These are phyloP conservation scores for Eimeria tenella DNA, from an alignment of 169 alveolate species.

Conservation along the genomic window DNA sequence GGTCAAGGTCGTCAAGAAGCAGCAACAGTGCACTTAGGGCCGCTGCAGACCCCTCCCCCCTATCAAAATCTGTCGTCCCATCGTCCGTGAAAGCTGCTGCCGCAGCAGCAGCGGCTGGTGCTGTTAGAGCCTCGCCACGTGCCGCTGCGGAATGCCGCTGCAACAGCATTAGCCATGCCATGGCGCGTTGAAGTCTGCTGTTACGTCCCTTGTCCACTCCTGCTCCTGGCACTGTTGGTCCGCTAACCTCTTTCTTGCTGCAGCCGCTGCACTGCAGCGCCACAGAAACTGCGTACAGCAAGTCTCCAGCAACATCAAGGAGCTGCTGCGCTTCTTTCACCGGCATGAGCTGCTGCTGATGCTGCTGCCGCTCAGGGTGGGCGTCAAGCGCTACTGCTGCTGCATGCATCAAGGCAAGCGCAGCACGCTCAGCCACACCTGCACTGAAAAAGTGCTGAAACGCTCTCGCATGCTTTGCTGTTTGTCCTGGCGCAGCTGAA, in stretches of 20 bases:
- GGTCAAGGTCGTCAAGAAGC: slow-evolving; percentile 58
- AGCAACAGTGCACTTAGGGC: slow-evolving; percentile 71
- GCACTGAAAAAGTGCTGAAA: slow-evolving; percentile 37
- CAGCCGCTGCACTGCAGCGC: slow-evolving; percentile 31
- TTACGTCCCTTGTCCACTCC: neutral
- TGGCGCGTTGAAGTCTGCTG: slow-evolving; percentile 39
- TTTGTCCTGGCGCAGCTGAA: slow-evolving; percentile 52
- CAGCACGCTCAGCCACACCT: slow-evolving; percentile 52
- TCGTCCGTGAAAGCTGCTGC: neutral
- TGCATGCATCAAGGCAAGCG: slow-evolving; percentile 52
- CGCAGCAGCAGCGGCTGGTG: slow-evolving; percentile 8
- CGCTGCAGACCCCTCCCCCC: slow-evolving; percentile 75
- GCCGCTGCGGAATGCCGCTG: slow-evolving; percentile 76
- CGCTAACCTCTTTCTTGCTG: slow-evolving; percentile 7
- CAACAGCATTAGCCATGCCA: slow-evolving; percentile 75
- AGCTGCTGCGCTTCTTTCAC: slow-evolving; percentile 43
- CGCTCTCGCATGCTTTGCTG: slow-evolving; percentile 31
- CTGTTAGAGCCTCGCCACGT: slow-evolving; percentile 12
- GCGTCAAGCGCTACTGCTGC: slow-evolving; percentile 66
- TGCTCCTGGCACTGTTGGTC: neutral
- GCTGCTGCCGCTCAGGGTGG: slow-evolving; percentile 57
- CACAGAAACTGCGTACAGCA: slow-evolving; percentile 63
- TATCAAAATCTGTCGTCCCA: neutral
- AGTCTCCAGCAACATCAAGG: slow-evolving; percentile 70
- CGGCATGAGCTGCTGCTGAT: slow-evolving; percentile 18